Evolutionary conservation across 352 stramenopile species (phyloP), one percentile per base, ranked within the genome.

Genomic region (Blastocystis sp.): DNA sequence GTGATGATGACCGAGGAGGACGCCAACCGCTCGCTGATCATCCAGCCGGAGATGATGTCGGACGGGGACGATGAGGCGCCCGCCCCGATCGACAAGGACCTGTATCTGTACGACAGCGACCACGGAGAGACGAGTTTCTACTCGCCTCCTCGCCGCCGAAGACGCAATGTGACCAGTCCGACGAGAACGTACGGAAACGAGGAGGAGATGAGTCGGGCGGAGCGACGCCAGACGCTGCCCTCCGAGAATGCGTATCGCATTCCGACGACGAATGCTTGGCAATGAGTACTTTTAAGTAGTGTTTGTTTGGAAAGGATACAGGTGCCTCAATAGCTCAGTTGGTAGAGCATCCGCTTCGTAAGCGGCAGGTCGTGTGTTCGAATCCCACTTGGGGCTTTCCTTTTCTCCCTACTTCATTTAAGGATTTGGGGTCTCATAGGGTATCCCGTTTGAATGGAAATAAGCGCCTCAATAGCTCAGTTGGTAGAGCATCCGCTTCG

Each of bases 341-440:
- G 69, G 69, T 81, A 81, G 69, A 81, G 69, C 69, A 81, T 81
- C 69, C 69, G 69, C 69, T 81, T 81, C 69, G 69, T 81, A 81
- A 81, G 69, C 69, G 69, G 69, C 69, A 81, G 69, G 69, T 81
- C 69, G 69, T 81, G 69, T 81, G 69, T 81, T 81, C 69, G 69
- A 81, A 81, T 81, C 69, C 69, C 69, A 81, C 69, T 81, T 81
- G 69, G 69, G 69, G 69, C 69, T 81, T 64, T 49, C 29, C 38
- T 81, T 44, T 81, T 44, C 14, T 44, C n/a, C n/a, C n/a, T n/a
- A n/a, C n/a, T n/a, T n/a, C n/a, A n/a, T n/a, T n/a, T n/a, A n/a
- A n/a, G n/a, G n/a, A n/a, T n/a, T n/a, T n/a, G n/a, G n/a, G n/a
- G n/a, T n/a, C n/a, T n/a, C n/a, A n/a, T n/a, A n/a, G n/a, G n/a